Conservation (phyloP, 1,139 yeast species). For the Eremothecium sinecaudum region DNA sequence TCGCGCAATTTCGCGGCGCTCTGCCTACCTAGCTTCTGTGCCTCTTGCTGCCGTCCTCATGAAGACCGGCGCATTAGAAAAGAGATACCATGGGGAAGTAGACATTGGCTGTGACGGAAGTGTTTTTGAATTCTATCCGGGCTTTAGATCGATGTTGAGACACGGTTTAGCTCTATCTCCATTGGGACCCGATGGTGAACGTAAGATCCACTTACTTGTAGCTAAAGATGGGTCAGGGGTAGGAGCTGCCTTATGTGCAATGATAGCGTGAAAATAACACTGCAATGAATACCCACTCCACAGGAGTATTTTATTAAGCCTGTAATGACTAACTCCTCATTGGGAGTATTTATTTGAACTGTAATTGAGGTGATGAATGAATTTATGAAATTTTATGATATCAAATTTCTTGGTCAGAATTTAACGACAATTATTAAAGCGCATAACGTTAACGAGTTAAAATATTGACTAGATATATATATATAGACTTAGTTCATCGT, state of each 20-base stretch:
- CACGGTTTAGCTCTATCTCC: constrained; percentile 64
- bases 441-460: too few species aligned
- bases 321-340: too few species aligned
- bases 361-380: too few species aligned
- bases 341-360: too few species aligned
- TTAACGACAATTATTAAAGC: too few species aligned
- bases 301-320: too few species aligned
- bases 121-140: constrained; percentile 85
- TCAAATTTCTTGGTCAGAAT: too few species aligned
- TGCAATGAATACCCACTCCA: too few species aligned
- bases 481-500: too few species aligned
- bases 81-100: constrained; percentile 53
- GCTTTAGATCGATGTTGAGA: constrained; percentile 64
- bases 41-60: constrained; percentile 73
- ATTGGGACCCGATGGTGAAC: constrained; percentile 60
- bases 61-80: constrained; percentile 46
- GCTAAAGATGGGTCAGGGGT: constrained; percentile 95
- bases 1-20: constrained; percentile 70
- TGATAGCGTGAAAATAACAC: constrained; percentile 25
- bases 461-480: too few species aligned
- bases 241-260: constrained; percentile 90
- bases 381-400: too few species aligned
- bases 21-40: constrained; percentile 78
- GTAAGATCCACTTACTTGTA: constrained; percentile 62
- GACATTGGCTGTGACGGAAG: constrained; percentile 95